phyloP scores from a whole-genome alignment of 768 basidiomycete species.

The Tricholoma bakamatsutake region DNA sequence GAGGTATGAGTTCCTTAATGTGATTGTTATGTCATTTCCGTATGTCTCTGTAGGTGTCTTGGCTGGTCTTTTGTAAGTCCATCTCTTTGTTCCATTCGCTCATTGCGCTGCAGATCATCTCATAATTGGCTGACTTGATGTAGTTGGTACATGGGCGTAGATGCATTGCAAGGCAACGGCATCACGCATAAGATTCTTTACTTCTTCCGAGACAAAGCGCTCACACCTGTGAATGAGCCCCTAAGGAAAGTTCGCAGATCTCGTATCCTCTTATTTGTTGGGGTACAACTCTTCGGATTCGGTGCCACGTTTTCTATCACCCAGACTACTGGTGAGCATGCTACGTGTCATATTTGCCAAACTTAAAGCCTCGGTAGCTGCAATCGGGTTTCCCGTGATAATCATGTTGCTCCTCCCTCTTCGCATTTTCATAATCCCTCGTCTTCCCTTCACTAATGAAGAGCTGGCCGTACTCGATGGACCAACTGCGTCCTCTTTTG shows the following conservation, averaged over 20 bases:
- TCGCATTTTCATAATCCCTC: conserved; percentile 65
- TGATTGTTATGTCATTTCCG: not conserved
- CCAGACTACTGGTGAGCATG: conserved; percentile 72
- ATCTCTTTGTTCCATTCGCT: not conserved
- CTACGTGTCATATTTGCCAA: conserved; percentile 5
- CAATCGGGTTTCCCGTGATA: conserved; percentile 87
- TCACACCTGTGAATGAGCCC: conserved; percentile 64
- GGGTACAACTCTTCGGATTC: conserved; percentile 76
- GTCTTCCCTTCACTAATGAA: conserved; percentile 65
- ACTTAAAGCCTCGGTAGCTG: conserved; percentile 40
- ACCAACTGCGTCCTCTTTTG: conserved; percentile 83
- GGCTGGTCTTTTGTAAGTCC: conserved; percentile 80
- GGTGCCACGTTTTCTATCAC: conserved; percentile 87
- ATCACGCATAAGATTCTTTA: conserved; percentile 79
- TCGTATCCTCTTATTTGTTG: conserved; percentile 64
- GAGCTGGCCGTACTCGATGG: conserved; percentile 86
- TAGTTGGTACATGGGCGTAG: conserved; percentile 91
- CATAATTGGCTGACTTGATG: not conserved
- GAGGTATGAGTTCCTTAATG: conserved; percentile 34
- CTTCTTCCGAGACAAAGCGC: conserved; percentile 63
- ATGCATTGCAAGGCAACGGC: conserved; percentile 74
- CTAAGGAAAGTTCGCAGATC: conserved; percentile 69
- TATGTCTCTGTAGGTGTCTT: conserved; percentile 45
- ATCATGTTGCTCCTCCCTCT: conserved; percentile 81
- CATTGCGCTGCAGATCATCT: not conserved